A percentile compares a stretch with the other conserved stretches of the same genome.
Conservation (phyloP, 1,284 basidiomycete genomes). For the Erythrobasidium hasegawianum region DNA sequence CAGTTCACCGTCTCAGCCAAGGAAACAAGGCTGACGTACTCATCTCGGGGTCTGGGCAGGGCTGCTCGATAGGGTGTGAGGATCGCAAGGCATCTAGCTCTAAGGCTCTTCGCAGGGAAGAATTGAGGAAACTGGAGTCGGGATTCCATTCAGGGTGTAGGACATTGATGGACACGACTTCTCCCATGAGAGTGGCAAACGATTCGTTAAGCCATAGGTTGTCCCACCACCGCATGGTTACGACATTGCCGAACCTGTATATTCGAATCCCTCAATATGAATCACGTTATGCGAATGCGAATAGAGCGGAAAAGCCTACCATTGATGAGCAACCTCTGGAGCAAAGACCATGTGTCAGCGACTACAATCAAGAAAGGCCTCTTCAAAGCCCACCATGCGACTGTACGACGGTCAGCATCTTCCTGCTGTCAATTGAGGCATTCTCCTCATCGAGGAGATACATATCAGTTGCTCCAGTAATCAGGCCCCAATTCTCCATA, state of each 20-base stretch:
- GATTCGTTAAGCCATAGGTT: constrained; percentile 59
- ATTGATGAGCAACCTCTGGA: constrained; percentile 49
- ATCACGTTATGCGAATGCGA: not conserved
- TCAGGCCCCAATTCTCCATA: constrained; percentile 70
- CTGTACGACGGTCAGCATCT: constrained; percentile 73
- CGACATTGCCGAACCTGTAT: constrained; percentile 78
- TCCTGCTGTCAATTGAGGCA: constrained; percentile 70
- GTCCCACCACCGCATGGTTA: constrained; percentile 41
- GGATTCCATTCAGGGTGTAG: constrained; percentile 57
- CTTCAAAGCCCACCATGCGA: constrained; percentile 58
- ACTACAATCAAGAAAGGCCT: no score
- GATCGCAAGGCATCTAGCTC: constrained; percentile 81
- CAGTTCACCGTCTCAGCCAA: no score
- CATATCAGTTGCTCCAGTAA: constrained; percentile 74
- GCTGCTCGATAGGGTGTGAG: constrained; percentile 92
- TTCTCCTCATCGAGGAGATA: constrained; percentile 78
- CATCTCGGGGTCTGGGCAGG: constrained; percentile 78
- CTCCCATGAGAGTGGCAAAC: constrained; percentile 79
- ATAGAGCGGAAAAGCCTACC: not conserved
- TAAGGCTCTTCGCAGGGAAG: constrained; percentile 61
- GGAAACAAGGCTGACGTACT: constrained; percentile 42
- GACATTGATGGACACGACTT: constrained; percentile 79
- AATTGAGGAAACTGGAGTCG: constrained; percentile 55
- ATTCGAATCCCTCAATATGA: not conserved
- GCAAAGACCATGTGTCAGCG: no score